Evolutionary conservation across 495 filamentous ascomycete species (phyloP).

Genomic region (Oleoguttula mirabilis): DNA sequence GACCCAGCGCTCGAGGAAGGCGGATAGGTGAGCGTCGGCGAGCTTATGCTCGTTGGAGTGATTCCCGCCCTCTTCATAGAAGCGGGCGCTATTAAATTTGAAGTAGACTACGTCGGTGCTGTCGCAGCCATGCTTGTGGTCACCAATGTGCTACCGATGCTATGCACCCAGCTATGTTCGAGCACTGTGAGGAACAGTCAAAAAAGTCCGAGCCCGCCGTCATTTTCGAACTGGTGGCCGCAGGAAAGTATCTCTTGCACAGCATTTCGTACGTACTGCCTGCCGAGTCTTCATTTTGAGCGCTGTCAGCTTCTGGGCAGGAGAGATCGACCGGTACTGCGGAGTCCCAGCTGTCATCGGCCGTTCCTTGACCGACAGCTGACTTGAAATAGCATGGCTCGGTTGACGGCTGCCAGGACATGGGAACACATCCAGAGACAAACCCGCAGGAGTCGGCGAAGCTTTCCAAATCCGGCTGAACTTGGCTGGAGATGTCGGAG

Average conservation of each 20-base stretch:
- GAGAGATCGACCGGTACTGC: slow-evolving; percentile 3
- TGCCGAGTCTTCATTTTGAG: neutral
- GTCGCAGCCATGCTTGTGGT: slow-evolving; percentile 1
- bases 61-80: too few species aligned
- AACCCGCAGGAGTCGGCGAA: slow-evolving; percentile 5
- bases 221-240: neutral
- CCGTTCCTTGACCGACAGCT: neutral
- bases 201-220: neutral
- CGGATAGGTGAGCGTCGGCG: too few species aligned
- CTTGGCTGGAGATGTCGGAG: neutral
- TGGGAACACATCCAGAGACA: neutral
- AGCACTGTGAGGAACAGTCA: slow-evolving; percentile 5
- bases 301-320: slow-evolving; percentile 6
- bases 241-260: slow-evolving; percentile 9
- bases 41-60: too few species aligned
- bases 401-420: slow-evolving; percentile 1
- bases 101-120: slow-evolving; percentile 3
- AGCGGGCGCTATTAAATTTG: neutral
- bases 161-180: slow-evolving; percentile 2
- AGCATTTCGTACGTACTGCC: slow-evolving; percentile 8
- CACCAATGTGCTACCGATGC: neutral
- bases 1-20: too few species aligned
- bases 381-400: slow-evolving; percentile 8
- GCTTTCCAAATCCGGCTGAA: slow-evolving; percentile 2
- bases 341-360: slow-evolving; percentile 1